Evolutionary conservation across 495 filamentous ascomycete species (phyloP).

Genomic region (Tuber aestivum): DNA sequence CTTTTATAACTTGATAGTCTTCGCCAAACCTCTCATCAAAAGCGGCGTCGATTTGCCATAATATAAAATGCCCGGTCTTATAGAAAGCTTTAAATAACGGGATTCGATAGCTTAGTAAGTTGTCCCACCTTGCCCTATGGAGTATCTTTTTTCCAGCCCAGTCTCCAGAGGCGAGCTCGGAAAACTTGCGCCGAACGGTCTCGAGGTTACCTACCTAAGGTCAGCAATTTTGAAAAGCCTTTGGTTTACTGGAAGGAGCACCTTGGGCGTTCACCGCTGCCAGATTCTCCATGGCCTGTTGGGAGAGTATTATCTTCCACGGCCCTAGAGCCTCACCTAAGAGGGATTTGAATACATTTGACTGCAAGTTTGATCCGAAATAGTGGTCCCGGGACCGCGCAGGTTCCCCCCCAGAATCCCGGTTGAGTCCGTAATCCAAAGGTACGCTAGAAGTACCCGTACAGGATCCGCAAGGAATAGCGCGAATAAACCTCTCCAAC

Average conservation of each 20-base stretch:
- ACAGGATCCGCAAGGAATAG: neutral
- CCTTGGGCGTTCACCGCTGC: slow-evolving; percentile 2
- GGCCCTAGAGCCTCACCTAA: slow-evolving; percentile 43
- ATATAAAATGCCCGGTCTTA: slow-evolving; percentile 13
- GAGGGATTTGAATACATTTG: slow-evolving; percentile 12
- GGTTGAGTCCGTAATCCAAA: neutral
- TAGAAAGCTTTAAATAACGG: slow-evolving; percentile 18
- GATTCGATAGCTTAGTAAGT: neutral
- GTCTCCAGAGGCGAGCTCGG: no score
- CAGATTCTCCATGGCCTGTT: slow-evolving; percentile 40
- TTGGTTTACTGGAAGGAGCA: neutral
- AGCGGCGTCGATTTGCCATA: slow-evolving; percentile 32
- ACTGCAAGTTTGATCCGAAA: neutral
- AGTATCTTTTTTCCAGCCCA: no score
- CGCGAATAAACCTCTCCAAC: neutral
- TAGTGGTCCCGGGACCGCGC: neutral
- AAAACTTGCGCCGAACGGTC: neutral
- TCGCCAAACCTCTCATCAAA: slow-evolving; percentile 23
- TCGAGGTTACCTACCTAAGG: neutral
- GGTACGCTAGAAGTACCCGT: neutral
- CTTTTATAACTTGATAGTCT: slow-evolving; percentile 26
- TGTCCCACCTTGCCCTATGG: no score
- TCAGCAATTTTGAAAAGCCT: neutral
- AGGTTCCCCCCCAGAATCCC: neutral
- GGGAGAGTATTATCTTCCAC: slow-evolving; percentile 47